Evolutionary conservation across 805 yeast species (phyloP), one percentile per base, ranked within the genome.

Genomic region (Hagleromyces aurorensis): DNA sequence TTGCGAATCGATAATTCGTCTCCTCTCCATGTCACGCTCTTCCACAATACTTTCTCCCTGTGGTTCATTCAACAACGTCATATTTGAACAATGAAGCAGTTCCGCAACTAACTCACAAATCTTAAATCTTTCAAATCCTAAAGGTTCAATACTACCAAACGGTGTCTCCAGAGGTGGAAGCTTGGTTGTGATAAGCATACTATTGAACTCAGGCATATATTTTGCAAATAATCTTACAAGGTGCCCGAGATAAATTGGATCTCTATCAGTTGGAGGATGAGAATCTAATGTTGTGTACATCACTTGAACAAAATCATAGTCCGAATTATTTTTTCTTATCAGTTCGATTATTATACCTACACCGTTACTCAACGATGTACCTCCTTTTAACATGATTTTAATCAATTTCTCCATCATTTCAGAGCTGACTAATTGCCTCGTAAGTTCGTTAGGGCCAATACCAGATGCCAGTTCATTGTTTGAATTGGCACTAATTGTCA

Each of bases 341-440:
- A 91, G 72, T 59, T 91, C 98, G 44, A 91, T 89, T 19, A 91
- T 75, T 15, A 91, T 85, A 5, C 96, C 93, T 18, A 91, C 98
- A 48, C 95, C 94, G 45, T 87, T 89, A 20, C 91, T 80, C 41
- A 91, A 67, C 1, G 96, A 94, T 19, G 87, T 78, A 26, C 94
- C 94, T 32, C 85, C 84, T 36, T 64, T 48, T 32, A 89, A 69
- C 82, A 91, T 91, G 40, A 82, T 74, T 12, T 73, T 59, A 15
- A 87, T 81, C 41, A 91, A 64, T 37, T 70, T 67, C 36, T 70
- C 64, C 43, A 86, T 69, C 37, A 82, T 72, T 21, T 70, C 67
- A 23, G 76, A 76, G 11, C 93, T 78, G 9, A 87, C 96, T 18
- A 91, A 65, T 55, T 89, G 89, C 41, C 98, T 70, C 3, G 96